These are phyloP conservation scores for Rhodamnia rubescens DNA, from an alignment of 345 rosid genomes.

Conservation along the genomic window DNA sequence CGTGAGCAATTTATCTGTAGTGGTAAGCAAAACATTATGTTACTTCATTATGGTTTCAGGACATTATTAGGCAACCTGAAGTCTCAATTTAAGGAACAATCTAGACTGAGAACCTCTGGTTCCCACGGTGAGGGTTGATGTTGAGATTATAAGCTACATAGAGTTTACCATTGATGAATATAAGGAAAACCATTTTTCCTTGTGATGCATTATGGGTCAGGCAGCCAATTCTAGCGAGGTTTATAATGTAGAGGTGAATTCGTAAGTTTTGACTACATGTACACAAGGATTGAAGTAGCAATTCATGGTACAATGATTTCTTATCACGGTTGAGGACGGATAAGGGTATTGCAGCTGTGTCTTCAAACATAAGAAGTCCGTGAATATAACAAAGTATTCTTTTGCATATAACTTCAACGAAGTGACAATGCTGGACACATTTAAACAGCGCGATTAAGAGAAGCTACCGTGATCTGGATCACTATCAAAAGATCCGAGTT, in stretches of 20 bases:
- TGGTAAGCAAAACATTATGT: neutral
- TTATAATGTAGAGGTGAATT: neutral
- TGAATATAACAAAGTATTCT: neutral
- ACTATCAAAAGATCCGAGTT: neutral
- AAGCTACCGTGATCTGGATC: neutral
- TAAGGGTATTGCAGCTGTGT: neutral
- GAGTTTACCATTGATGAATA: neutral
- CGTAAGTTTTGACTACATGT: neutral
- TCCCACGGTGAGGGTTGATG: neutral
- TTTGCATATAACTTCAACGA: neutral
- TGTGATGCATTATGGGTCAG: neutral
- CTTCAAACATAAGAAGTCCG: neutral
- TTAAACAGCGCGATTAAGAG: neutral
- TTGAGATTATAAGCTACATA: neutral
- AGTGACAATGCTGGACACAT: neutral
- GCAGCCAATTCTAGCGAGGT: neutral
- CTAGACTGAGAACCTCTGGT: neutral
- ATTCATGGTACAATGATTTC: neutral
- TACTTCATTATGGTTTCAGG: neutral
- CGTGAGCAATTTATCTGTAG: neutral
- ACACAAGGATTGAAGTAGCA: neutral
- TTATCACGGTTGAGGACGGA: neutral
- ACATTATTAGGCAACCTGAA: neutral
- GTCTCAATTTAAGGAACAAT: neutral
- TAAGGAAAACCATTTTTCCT: neutral